A percentile compares a stretch with the other conserved stretches of the same genome.
Evolutionary conservation across 306 rosid genomes (phyloP).

Genomic region (Rosa persica): DNA sequence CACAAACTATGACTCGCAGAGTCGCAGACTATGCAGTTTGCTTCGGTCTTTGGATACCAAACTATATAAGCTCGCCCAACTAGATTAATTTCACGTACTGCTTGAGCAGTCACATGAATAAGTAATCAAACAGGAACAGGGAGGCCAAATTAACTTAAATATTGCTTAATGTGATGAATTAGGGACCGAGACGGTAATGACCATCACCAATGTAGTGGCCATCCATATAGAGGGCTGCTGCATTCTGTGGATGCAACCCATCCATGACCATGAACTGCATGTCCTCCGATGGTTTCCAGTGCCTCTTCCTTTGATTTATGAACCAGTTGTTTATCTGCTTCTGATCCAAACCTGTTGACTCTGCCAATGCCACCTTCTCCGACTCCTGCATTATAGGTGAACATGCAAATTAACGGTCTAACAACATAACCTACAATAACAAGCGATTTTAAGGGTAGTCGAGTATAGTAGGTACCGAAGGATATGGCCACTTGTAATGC

Average conservation of each 20-base stretch:
- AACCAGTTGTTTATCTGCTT: slow-evolving; percentile 98
- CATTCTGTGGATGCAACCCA: slow-evolving; percentile 75
- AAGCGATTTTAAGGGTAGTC: background rate
- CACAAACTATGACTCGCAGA: background rate
- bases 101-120: slow-evolving; percentile 1
- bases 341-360: slow-evolving; percentile 93
- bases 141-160: background rate
- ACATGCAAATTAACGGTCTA: background rate
- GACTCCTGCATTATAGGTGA: slow-evolving; percentile 54
- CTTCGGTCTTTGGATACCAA: slow-evolving; percentile 7
- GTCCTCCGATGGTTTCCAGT: slow-evolving; percentile 99
- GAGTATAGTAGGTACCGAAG: slow-evolving; percentile 55
- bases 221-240: slow-evolving; percentile 76
- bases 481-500: slow-evolving; percentile 99
- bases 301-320: slow-evolving; percentile 97
- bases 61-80: background rate
- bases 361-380: slow-evolving; percentile 96
- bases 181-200: slow-evolving; percentile 90
- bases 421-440: background rate
- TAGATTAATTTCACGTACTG: background rate
- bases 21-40: slow-evolving; percentile 7
- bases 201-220: slow-evolving; percentile 70
- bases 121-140: background rate
- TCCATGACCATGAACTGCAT: slow-evolving; percentile 99
- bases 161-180: background rate